Evolutionary conservation across 192 early-diverging fungal species (phyloP).

Genomic region (Funneliformis mosseae): DNA sequence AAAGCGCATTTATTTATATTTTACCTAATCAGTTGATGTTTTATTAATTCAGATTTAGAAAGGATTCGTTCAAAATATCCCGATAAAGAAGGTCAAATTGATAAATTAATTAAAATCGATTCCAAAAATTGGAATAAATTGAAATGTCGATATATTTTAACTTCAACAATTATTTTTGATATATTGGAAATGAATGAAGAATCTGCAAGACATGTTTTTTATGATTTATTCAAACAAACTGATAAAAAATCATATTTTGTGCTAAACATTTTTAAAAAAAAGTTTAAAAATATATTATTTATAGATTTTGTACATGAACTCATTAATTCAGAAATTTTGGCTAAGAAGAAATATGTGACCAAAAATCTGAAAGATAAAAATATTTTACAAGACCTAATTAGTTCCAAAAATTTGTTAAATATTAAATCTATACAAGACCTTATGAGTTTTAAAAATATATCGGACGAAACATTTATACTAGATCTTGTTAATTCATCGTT

Average conservation of each 20-base stretch:
- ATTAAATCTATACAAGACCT: background rate
- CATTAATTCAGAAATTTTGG: too few relatives aligned
- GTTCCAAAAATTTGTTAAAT: too few relatives aligned
- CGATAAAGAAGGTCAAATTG: background rate
- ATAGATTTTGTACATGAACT: too few relatives aligned
- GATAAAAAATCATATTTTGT: too few relatives aligned
- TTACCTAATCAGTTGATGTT: too few relatives aligned
- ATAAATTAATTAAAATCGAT: background rate
- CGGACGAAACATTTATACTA: background rate
- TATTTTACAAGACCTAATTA: too few relatives aligned
- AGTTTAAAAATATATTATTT: too few relatives aligned
- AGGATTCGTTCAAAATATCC: background rate
- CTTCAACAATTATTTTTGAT: background rate
- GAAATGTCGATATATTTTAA: background rate
- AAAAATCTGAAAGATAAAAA: too few relatives aligned
- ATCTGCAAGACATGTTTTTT: too few relatives aligned
- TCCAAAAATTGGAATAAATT: background rate
- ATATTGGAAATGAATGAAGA: background rate
- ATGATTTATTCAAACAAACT: too few relatives aligned
- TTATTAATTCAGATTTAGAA: background rate
- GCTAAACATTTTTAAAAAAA: too few relatives aligned
- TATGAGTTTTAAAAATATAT: background rate
- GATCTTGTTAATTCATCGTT: background rate
- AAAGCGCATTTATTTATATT: too few relatives aligned
- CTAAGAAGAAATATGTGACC: background rate